Evolutionary conservation across 805 yeast genomes (phyloP).

Genomic region (Metschnikowia cerradonensis): DNA sequence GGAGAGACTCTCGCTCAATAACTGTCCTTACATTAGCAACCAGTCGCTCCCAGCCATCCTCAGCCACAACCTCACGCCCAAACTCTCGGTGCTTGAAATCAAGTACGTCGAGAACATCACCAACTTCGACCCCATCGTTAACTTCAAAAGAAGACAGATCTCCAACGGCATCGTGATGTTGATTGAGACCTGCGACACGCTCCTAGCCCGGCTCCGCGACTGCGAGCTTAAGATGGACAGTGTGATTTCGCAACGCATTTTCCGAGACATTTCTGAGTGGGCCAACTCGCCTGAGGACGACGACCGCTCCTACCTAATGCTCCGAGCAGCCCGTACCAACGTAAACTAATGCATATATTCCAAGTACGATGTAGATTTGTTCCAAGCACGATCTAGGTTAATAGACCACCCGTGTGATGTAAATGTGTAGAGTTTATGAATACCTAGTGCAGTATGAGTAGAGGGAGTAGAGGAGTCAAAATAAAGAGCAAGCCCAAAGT

Average conservation of each 20-base stretch:
- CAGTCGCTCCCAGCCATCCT: constrained; percentile 51
- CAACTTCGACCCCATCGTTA: constrained; percentile 60
- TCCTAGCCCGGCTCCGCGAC: constrained; percentile 54
- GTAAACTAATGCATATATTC: not conserved
- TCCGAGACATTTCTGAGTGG: constrained; percentile 65
- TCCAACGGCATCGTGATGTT: constrained; percentile 47
- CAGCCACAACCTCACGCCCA: constrained; percentile 29
- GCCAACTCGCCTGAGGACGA: constrained; percentile 48
- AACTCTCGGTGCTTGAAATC: constrained; percentile 71
- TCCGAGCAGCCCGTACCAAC: constrained; percentile 2
- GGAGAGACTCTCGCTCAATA: constrained; percentile 69
- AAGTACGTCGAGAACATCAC: constrained; percentile 57
- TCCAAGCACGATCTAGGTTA: no score
- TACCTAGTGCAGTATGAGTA: no score
- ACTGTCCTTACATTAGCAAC: constrained; percentile 59
- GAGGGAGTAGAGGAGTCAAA: no score
- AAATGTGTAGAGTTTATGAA: no score
- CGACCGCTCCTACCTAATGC: constrained; percentile 20
- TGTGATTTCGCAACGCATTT: constrained; percentile 51
- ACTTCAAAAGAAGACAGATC: constrained; percentile 55
- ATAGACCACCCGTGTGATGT: no score
- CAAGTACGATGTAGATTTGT: no score
- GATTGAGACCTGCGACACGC: constrained; percentile 73
- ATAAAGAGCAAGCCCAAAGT: no score
- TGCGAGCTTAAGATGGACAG: constrained; percentile 59